These are phyloP conservation scores for Nyssa sinensis DNA, from an alignment of 148 eudicot species.

Conservation along the genomic window DNA sequence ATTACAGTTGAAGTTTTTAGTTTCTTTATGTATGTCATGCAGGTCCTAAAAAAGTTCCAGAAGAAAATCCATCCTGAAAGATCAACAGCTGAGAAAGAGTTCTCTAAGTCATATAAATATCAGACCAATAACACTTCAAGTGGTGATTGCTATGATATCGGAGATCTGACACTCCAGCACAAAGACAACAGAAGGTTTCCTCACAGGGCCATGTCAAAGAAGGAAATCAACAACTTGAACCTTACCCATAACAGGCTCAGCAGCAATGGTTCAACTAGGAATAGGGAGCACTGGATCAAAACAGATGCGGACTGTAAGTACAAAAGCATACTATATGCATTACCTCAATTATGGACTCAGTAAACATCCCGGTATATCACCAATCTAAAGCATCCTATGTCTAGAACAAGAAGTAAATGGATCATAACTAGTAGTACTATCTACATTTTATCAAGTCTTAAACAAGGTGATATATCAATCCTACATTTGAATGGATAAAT, in stretches of 20 bases:
- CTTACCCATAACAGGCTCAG: slow-evolving; percentile 20
- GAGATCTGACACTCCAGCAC: slow-evolving; percentile 18
- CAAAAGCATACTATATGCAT: slow-evolving; percentile 12
- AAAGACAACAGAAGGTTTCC: slow-evolving; percentile 16
- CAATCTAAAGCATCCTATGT: neutral
- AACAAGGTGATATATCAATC: neutral
- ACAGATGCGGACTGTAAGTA: slow-evolving; percentile 79
- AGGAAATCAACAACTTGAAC: slow-evolving; percentile 16
- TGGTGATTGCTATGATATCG: slow-evolving; percentile 4
- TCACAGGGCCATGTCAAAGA: slow-evolving; percentile 16
- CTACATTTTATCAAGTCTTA: neutral
- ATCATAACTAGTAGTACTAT: neutral
- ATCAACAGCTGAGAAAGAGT: slow-evolving; percentile 24
- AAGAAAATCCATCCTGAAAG: slow-evolving; percentile 54
- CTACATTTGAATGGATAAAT: neutral
- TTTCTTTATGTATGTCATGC: neutral
- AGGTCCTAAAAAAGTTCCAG: slow-evolving; percentile 40
- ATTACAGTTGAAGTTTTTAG: too few relatives aligned
- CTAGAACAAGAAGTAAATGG: neutral
- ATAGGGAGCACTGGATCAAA: slow-evolving; percentile 63
- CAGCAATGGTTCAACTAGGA: slow-evolving; percentile 15
- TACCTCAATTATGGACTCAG: neutral
- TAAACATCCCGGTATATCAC: neutral
- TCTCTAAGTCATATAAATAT: slow-evolving; percentile 14
- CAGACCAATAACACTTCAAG: slow-evolving; percentile 16